Percentiles rank a stretch among this genome's conserved stretches.
phyloP scores from a whole-genome alignment of 805 yeast species.

The Candida railenensis region DNA sequence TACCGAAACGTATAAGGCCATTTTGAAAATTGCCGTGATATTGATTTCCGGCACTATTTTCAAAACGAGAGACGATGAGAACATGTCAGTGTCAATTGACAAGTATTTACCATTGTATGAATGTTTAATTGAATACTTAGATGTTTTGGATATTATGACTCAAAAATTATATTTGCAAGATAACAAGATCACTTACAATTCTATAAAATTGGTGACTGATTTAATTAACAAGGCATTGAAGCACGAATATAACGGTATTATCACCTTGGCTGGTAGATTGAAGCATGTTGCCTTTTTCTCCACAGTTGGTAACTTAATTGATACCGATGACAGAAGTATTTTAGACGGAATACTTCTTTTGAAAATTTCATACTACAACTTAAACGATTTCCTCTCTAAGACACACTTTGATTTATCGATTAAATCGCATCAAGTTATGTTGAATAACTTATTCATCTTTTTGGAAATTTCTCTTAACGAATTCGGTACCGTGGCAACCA shows the following conservation, averaged over 20 bases:
- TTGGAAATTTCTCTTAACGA: conserved; percentile 42
- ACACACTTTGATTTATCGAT: conserved; percentile 38
- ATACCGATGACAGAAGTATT: conserved; percentile 35
- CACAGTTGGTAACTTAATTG: conserved; percentile 39
- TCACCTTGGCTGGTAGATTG: conserved; percentile 45
- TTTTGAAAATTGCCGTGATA: conserved; percentile 41
- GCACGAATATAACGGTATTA: conserved; percentile 40
- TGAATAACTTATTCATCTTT: conserved; percentile 36
- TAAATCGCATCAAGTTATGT: conserved; percentile 38
- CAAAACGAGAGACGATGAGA: conserved; percentile 27
- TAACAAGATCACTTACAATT: conserved; percentile 39
- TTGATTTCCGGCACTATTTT: conserved; percentile 46
- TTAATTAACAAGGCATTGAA: conserved; percentile 43
- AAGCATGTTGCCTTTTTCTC: conserved; percentile 47
- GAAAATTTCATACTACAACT: conserved; percentile 31
- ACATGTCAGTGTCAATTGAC: conserved; percentile 23
- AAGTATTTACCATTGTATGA: conserved; percentile 37
- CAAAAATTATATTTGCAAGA: conserved; percentile 44
- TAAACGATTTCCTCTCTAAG: conserved; percentile 34
- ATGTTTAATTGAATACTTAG: conserved; percentile 36
- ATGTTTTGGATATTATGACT: conserved; percentile 42
- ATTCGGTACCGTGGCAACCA: conserved; percentile 40
- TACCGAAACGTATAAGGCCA: conserved; percentile 45
- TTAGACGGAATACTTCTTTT: conserved; percentile 28
- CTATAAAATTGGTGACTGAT: conserved; percentile 46